Base-by-base conservation (phyloP, 2,329 filamentous ascomycete genomes). In the Aureobasidium leucospermi region DNA sequence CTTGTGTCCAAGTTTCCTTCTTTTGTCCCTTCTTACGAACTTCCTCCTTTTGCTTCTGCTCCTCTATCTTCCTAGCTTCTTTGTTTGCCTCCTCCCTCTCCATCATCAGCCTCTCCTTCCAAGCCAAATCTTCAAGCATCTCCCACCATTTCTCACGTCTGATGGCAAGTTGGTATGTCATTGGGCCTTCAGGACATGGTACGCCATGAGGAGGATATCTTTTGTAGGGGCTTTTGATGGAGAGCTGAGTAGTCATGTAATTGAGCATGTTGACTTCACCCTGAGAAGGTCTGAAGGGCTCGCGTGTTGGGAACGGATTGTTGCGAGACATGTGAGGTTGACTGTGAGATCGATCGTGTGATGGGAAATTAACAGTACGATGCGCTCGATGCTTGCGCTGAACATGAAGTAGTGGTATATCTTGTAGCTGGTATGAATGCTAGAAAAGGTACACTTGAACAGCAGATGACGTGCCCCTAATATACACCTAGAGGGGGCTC, bases 181-280 rank as follows among this genome's bases (percentile, higher is more conserved):
- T 56, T 2, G 41, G 3, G 3, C 52, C 52, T 2, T 23, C 13
- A 16, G 53, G 42, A 42, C 53, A 57, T 6, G 53, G 53, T 4
- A 57, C 53, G 9, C 53, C 53, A 7, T n/a, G 15, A 39, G 53
- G 43, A n/a, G 42, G 53, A 13, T 39, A 57, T 31, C n/a, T 39
- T 13, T 32, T 15, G 19, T 47, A 57, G 5, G 53, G 53, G 7
- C 13, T 47, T 1, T 4, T 23, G 43, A 57, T 19, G 32, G 19
- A 11, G n/a, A 57, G 43, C 11, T 29, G 23, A 6, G 13, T 28
- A 10, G 34, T 57, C 32, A 57, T 57, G 19, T 3, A 7, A 7
- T 2, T 7, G 3, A 34, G n/a, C 28, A 15, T 36, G n/a, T 55
- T 51, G 38, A 41, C 23, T 13, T 46, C 58, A 15, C 23, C 5